These are phyloP conservation scores for Cyclocybe aegerita DNA, from an alignment of 768 basidiomycete genomes.

Conservation along the genomic window DNA sequence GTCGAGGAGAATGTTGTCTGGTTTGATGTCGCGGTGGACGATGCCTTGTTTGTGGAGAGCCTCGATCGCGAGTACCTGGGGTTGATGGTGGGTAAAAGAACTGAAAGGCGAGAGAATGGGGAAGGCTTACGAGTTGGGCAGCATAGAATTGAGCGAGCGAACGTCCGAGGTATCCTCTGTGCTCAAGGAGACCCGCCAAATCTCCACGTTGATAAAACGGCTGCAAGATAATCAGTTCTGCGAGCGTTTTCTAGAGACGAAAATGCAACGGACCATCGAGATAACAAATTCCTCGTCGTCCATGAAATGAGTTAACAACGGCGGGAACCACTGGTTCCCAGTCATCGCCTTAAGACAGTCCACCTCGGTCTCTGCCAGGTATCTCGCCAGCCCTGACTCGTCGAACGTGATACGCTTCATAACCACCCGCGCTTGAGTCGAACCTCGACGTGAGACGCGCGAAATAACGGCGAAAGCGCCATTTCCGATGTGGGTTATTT, in stretches of 20 bases:
- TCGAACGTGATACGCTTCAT: constrained; percentile 27
- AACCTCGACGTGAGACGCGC: constrained; percentile 20
- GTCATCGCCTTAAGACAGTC: constrained; percentile 21
- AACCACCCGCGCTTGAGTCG: constrained; percentile 20
- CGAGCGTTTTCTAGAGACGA: neutral
- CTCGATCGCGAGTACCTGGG: constrained; percentile 30
- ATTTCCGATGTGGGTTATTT: constrained; percentile 22
- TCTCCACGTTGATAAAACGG: constrained; percentile 25
- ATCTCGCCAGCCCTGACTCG: constrained; percentile 22
- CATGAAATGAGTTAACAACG: constrained; percentile 20
- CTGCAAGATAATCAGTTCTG: constrained; percentile 5
- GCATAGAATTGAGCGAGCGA: constrained; percentile 26
- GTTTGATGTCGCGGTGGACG: constrained; percentile 35
- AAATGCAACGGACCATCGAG: constrained; percentile 18
- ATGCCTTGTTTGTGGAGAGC: constrained; percentile 32
- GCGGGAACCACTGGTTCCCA: constrained; percentile 23
- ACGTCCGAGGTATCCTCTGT: constrained; percentile 21
- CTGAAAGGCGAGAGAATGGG: neutral
- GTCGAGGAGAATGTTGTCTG: constrained; percentile 34
- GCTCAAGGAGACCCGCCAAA: constrained; percentile 19
- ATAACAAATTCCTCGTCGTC: constrained; percentile 22
- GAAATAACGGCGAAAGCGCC: constrained; percentile 26
- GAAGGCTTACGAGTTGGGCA: constrained; percentile 23
- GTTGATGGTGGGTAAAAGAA: neutral
- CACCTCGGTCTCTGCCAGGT: constrained; percentile 22